Base-by-base conservation (phyloP, 2,329 filamentous ascomycete species). In the Tolypocladium album region DNA sequence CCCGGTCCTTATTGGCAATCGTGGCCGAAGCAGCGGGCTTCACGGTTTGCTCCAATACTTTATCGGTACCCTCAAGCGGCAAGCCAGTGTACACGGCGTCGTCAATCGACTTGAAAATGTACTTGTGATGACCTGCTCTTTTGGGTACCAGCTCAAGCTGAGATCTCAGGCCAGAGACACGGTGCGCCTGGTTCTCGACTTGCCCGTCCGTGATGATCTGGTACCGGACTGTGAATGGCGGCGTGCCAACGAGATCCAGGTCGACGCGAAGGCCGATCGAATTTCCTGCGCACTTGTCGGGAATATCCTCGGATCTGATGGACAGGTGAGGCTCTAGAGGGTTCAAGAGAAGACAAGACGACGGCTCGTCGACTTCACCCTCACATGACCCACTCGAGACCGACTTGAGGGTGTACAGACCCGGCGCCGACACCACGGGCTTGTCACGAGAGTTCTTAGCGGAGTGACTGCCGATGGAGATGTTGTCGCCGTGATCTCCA, bases 241-340 rank as follows among this genome's bases (percentile, higher is more conserved):
- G 93, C 0, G 92, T 96, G 62, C 94, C 94, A 36, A 93, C 88
- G 45, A 99, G 80, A 70, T 97, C 92, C 57, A 99, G 77, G 68
- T 94, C 89, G 50, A 99, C 90, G 13, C 88, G 84, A 59, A 99
- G 82, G 47, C 94, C 94, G 63, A 99, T 90, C 0, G 94, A 91
- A 69, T 92, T 96, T 56, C 92, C 92, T 42, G 92, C 93, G 71
- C 94, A 99, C 71, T 95, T 96, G 73, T 99, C 94, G 58, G 90
- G 89, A 52, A 99, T 92, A 63, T 92, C 88, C 66, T 96, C 89
- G 8, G 86, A 81, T 39, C 82, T 82, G 57, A 99, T 78, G 5
- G 84, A 79, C 61, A 99, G 73, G 59, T 88, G 85, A 12, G 94
- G 94, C 74, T 96, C 88, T 0, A 94, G 87, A 6, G 94, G 94